Evolutionary conservation across 345 rosid species (phyloP).

Genomic region (Sisymbrium altissimum): DNA sequence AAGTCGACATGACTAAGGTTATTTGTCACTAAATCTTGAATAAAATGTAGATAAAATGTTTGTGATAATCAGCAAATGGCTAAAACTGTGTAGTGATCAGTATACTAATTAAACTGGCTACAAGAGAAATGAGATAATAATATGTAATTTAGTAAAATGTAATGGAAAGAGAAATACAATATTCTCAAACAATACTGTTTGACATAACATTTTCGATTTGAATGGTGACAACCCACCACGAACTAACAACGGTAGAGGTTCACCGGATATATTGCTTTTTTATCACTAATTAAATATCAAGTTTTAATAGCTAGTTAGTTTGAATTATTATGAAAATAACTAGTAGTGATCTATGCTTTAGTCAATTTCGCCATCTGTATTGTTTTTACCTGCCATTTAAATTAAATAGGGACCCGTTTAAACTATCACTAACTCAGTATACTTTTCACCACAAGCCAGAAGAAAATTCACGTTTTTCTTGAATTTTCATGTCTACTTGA

Average conservation of each 20-base stretch:
- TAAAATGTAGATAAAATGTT: neutral
- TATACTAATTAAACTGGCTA: neutral
- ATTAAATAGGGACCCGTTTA: no score
- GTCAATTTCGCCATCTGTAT: neutral
- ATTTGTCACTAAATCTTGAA: neutral
- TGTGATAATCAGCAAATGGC: neutral
- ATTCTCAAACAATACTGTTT: neutral
- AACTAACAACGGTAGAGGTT: neutral
- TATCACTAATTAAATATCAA: neutral
- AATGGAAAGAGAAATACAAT: neutral
- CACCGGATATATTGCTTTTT: neutral
- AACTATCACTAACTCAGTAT: slow-evolving; percentile 1
- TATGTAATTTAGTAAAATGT: neutral
- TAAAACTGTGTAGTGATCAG: neutral
- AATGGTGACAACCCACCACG: neutral
- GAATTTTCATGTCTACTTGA: neutral
- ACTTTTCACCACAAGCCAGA: neutral
- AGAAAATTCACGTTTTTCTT: neutral
- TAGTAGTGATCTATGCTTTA: neutral
- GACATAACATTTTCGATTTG: neutral
- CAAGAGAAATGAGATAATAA: neutral
- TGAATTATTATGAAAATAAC: neutral
- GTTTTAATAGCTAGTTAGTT: neutral
- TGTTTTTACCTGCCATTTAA: slow-evolving; percentile 2
- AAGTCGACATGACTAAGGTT: neutral